Evolutionary conservation across 139 green algal species (phyloP).

Genomic region (Spirogloea muscicola): DNA sequence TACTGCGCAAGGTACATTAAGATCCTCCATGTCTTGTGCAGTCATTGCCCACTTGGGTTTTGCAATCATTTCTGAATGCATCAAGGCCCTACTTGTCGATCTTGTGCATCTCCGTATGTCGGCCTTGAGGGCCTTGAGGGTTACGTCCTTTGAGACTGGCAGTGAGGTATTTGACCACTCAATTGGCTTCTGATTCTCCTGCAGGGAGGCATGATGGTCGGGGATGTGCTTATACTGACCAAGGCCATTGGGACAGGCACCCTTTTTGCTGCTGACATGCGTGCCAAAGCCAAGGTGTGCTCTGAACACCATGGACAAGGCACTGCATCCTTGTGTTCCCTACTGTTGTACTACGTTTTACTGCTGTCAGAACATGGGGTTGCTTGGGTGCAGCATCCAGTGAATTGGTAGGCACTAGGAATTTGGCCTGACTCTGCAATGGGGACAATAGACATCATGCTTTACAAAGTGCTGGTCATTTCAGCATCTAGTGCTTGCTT

Average conservation of each 20-base stretch:
- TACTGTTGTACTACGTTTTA: background rate
- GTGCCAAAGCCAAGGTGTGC: slow-evolving; percentile 57
- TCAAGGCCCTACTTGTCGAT: too few relatives aligned
- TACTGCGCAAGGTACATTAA: slow-evolving; percentile 50
- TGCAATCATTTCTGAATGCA: too few relatives aligned
- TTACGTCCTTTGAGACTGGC: too few relatives aligned
- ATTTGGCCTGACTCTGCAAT: background rate
- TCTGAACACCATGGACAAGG: background rate
- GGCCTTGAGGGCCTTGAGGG: too few relatives aligned
- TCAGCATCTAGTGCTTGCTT: too few relatives aligned
- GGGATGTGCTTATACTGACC: slow-evolving; percentile 80
- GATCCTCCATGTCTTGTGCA: too few relatives aligned
- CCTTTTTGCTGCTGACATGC: slow-evolving; percentile 74
- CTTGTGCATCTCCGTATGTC: too few relatives aligned
- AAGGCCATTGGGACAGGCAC: slow-evolving; percentile 70
- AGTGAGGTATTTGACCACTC: too few relatives aligned
- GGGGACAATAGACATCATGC: background rate
- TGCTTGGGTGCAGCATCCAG: background rate
- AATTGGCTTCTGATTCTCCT: too few relatives aligned
- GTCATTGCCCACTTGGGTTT: too few relatives aligned
- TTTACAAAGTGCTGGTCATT: too few relatives aligned
- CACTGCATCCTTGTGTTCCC: background rate
- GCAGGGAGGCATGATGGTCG: slow-evolving; percentile 55
- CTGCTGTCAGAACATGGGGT: background rate
- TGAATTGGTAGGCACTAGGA: background rate